Evolutionary conservation across 768 basidiomycete genomes (phyloP), one percentile per base, ranked within the genome.

Genomic region (Neoboletus brunneissimus): DNA sequence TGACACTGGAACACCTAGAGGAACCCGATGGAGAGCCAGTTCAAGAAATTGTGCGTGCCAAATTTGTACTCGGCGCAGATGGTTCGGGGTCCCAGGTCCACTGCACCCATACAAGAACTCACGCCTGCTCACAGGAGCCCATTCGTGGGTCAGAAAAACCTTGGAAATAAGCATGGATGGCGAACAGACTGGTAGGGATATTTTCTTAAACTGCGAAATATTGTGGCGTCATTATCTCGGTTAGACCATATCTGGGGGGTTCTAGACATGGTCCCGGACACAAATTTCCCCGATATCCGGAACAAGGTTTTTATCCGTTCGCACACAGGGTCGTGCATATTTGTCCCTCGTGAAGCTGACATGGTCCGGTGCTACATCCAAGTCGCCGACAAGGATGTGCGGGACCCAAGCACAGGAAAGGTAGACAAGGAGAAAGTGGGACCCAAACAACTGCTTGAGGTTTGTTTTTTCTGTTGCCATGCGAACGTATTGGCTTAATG

Each of bases 211-310:
- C 7, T 6, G 27, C 7, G 4, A 27, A 27, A 27, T 27, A 27
- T 27, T 27, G 27, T 6, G 27, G 27, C 7, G 5, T 27, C 27
- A 27, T 27, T 27, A 27, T 27, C 27, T 27, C 27, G 2, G 18
- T 11, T 41, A 77, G 75, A 77, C 50, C 73, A 63, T 38, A 66
- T 76, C 22, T 79, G 77, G 77, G 77, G 78, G 8, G 77, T 78
- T 7, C 52, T 79, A 32, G 77, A 83, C 65, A 72, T 77, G 29
- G 58, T 77, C 3, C 79, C 81, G 7, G 71, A 72, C 0, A 80
- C 81, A 1, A 68, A 83, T 66, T 81, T 85, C 59, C 82, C 82
- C 0, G 82, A 85, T 61, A 75, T 78, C 51, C 76, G 83, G 31
- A 78, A 77, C 41, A 73, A 75, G 38, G 69, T 71, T 25, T 74